Evolutionary conservation across 257 asterid species (phyloP).

Genomic region (Solanum appendiculatum): DNA sequence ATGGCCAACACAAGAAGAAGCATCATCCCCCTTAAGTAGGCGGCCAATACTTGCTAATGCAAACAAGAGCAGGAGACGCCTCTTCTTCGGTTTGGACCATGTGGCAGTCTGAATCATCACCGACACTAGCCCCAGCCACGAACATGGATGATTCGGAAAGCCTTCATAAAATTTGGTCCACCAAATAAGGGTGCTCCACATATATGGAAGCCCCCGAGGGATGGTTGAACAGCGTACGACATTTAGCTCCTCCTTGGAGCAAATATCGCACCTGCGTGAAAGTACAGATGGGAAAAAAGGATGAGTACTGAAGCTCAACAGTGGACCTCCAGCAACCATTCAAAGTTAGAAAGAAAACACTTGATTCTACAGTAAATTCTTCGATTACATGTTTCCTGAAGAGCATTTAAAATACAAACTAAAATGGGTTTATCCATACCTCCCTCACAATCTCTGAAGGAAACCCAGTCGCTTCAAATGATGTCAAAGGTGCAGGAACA

Average conservation of each 20-base stretch:
- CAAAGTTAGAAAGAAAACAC: constrained; percentile 8
- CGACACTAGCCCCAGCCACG: constrained; percentile 67
- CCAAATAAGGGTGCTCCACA: constrained; percentile 68
- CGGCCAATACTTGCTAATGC: constrained; percentile 63
- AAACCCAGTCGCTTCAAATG: constrained; percentile 76
- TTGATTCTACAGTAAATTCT: neutral
- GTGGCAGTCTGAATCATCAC: constrained; percentile 72
- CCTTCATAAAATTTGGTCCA: constrained; percentile 72
- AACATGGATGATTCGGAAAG: constrained; percentile 75
- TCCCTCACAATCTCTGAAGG: constrained; percentile 85
- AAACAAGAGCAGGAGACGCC: constrained; percentile 71
- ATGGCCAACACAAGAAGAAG: constrained; percentile 73
- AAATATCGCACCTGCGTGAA: constrained; percentile 96
- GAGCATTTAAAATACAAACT: neutral
- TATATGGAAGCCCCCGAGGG: constrained; percentile 60
- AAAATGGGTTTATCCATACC: constrained; percentile 34
- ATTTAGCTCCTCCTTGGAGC: constrained; percentile 97
- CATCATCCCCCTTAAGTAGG: constrained; percentile 54
- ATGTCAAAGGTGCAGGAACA: constrained; percentile 70
- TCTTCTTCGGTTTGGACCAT: constrained; percentile 69
- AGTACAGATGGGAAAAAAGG: constrained; percentile 43
- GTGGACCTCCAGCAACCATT: constrained; percentile 39
- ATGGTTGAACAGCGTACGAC: constrained; percentile 86
- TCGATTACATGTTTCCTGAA: neutral
- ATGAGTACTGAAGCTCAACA: constrained; percentile 42